Evolutionary conservation across 805 yeast species (phyloP).

Genomic region (Metschnikowia kunwiensis): DNA sequence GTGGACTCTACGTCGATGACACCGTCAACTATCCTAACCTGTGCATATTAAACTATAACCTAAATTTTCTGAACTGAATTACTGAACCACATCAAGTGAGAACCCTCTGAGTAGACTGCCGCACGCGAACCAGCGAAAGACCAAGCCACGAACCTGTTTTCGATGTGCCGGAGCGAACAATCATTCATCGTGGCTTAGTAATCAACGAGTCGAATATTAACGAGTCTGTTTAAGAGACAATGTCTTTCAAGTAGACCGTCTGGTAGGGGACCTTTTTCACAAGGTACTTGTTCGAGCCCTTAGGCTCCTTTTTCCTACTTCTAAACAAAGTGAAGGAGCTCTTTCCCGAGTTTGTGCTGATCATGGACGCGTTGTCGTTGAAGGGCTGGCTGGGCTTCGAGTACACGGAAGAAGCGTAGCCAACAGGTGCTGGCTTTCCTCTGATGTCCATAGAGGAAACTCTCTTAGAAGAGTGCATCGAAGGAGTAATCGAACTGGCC

Average conservation of each 20-base stretch:
- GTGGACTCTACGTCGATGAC: neutral
- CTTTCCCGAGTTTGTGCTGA: conserved; percentile 1
- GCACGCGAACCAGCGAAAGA: too few relatives aligned
- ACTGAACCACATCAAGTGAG: too few relatives aligned
- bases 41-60: too few relatives aligned
- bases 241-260: conserved; percentile 17
- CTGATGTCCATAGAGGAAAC: conserved; percentile 17
- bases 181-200: neutral
- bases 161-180: conserved; percentile 13
- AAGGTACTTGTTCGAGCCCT: conserved; percentile 23
- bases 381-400: conserved; percentile 4
- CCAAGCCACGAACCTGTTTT: neutral
- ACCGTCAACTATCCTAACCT: neutral
- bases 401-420: conserved; percentile 13
- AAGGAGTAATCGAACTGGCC: conserved; percentile 5
- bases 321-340: neutral
- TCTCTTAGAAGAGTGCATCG: conserved; percentile 9
- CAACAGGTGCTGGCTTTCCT: conserved; percentile 4
- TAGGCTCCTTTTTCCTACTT: conserved; percentile 8
- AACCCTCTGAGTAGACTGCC: too few relatives aligned
- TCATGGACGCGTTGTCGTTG: conserved; percentile 3
- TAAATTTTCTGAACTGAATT: too few relatives aligned
- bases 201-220: too few relatives aligned
- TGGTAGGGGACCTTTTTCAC: conserved; percentile 26
- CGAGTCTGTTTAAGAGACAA: conserved; percentile 10